Evolutionary conservation across 2,329 filamentous ascomycete species (phyloP), one percentile per base, ranked within the genome.

Genomic region (Talaromyces sp.): DNA sequence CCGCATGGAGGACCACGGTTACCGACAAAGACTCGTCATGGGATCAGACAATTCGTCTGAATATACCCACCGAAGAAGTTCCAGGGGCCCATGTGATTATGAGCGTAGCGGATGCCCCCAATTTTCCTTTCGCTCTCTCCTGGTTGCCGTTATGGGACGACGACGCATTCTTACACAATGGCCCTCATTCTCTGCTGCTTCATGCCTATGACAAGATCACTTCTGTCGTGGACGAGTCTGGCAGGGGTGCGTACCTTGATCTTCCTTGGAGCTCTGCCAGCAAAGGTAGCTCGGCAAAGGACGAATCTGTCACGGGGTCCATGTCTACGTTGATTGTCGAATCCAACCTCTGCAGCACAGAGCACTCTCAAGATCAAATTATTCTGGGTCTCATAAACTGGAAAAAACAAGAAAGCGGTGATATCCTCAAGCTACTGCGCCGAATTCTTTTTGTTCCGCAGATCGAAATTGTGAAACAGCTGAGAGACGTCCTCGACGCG

Each of bases 131-230:
- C 73, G 93, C 95, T 2, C 82, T 98, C 50, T 90, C 90, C 14
- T 93, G 96, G 82, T 88, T 99, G 80, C 95, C 95, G 0, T 81
- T 99, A 2, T 99, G 96, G 95, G 90, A 93, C 56, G 86, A 91
- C 26, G 87, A 92, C 61, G 93, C 95, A 0, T 99, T 99, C 70
- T 86, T 96, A 56, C 84, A 88, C 54, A 93, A 99, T 70, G 93
- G 93, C 0, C 78, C 86, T 21, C 93, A 97, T 71, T 86, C 86
- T 2, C 78, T 97, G 55, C 80, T 96, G 1, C 78, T 99, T 51
- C 96, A 98, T 78, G 90, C 89, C 65, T 90, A 96, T 69, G 96
- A 99, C 69, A 96, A 98, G 72, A 85, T 89, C 69, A 98, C 92
- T 0, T 90, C 89, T 0, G 89, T 84, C 83, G 55, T 85, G 79